Evolutionary conservation across 148 eudicot species (phyloP), one percentile per base, ranked within the genome.

Genomic region (Vaccinium vitisidaea): DNA sequence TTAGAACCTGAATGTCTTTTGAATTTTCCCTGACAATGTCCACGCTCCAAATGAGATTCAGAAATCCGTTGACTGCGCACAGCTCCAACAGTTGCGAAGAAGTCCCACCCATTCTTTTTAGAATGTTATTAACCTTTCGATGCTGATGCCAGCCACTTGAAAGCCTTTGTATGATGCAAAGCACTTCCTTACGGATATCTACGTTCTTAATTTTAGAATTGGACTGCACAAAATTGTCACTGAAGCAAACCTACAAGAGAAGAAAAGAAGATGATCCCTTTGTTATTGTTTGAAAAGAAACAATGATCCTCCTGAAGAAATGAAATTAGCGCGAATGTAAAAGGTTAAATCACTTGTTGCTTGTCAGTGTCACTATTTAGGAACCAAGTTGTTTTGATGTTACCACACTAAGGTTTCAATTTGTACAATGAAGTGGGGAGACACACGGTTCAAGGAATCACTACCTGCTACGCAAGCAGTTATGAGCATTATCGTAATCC

Each of bases 1-100:
- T 88, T 30, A 92, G 75, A 65, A 87, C 90, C 77, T 92, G 92
- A 18, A 79, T 71, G 83, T 85, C 81, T 27, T 55, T 18, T 1
- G 88, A 84, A n/a, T 83, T 82, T 79, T 88, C 89, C 55, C 30
- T 80, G 9, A 74, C 49, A 30, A 90, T 75, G 61, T 87, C 90
- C 0, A 89, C 86, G 61, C 77, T 88, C 75, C 36, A 32, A 59
- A 75, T 85, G 8, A 15, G 75, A 23, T 27, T 19, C 59, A 30
- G 78, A 1, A 11, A 77, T 16, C 27, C 13, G 39, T 46, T 77
- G 55, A 85, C 79, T 5, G 46, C 30, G 27, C 16, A 13, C 79
- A 53, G 54, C 30, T 80, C 25, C 13, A 82, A 3, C 46, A 77
- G 36, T 23, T 55, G 23, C 23, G 55, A 80, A 32, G 54, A 9